Conservation (phyloP, 2,329 filamentous ascomycete species). For the Neonectria neomacrospora region DNA sequence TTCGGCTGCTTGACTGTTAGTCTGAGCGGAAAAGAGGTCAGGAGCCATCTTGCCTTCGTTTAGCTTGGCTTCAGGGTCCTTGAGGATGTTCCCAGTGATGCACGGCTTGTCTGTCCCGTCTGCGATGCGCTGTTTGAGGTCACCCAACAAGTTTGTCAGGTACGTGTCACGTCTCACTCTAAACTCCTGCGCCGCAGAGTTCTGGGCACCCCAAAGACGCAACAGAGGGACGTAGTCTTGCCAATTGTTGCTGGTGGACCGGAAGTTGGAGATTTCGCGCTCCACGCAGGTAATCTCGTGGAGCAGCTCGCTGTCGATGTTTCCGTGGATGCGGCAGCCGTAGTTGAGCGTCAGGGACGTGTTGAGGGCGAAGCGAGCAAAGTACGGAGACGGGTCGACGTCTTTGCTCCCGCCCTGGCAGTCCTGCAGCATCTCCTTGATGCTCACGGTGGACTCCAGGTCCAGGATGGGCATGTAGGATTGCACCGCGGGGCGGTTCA, state of each 20-base stretch:
- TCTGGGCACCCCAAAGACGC: slow-evolving; percentile 71
- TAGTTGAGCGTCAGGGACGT: slow-evolving; percentile 83
- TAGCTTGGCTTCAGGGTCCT: slow-evolving; percentile 55
- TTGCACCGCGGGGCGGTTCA: slow-evolving; percentile 80
- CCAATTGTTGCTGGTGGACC: slow-evolving; percentile 85
- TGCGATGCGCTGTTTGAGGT: slow-evolving; percentile 55
- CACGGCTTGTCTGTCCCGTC: slow-evolving; percentile 55
- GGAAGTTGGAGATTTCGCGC: slow-evolving; percentile 78
- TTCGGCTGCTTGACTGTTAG: slow-evolving; percentile 65
- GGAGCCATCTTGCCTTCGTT: slow-evolving; percentile 46
- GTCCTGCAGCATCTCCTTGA: slow-evolving; percentile 77
- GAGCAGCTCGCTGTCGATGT: slow-evolving; percentile 73
- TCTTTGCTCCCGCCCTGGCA: slow-evolving; percentile 70
- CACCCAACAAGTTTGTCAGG: slow-evolving; percentile 73
- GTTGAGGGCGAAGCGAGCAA: slow-evolving; percentile 80
- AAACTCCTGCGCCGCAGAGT: slow-evolving; percentile 71
- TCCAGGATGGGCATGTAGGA: slow-evolving; percentile 87
- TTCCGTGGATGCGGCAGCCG: slow-evolving; percentile 78
- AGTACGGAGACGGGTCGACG: slow-evolving; percentile 77
- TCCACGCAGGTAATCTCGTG: slow-evolving; percentile 81
- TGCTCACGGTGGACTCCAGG: slow-evolving; percentile 76
- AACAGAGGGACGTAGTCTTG: slow-evolving; percentile 85
- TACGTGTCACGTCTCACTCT: slow-evolving; percentile 75
- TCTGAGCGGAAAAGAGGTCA: fast-evolving
- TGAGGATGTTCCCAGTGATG: slow-evolving; percentile 66